Percentiles rank a stretch among this genome's conserved stretches.
These are phyloP conservation scores for Spergularia marina DNA, from an alignment of 148 eudicot genomes.

Conservation along the genomic window DNA sequence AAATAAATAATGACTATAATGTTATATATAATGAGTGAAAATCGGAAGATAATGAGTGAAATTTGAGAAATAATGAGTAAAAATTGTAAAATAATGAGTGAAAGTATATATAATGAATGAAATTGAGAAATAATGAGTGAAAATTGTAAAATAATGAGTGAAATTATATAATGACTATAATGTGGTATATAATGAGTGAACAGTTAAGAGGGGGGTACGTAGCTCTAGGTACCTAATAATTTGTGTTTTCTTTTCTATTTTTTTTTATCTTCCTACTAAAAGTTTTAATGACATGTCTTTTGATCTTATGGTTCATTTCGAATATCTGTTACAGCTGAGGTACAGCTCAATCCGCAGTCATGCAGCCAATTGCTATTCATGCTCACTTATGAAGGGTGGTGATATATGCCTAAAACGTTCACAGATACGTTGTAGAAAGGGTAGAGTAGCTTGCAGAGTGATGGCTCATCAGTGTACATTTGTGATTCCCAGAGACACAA, in stretches of 20 bases:
- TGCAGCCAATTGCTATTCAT: conserved; percentile 21
- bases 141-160: too few relatives aligned
- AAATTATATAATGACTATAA: too few relatives aligned
- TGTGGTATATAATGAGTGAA: too few relatives aligned
- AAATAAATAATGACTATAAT: too few relatives aligned
- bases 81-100: too few relatives aligned
- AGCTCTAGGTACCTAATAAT: too few relatives aligned
- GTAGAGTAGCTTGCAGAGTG: conserved; percentile 30
- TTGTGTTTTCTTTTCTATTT: background rate
- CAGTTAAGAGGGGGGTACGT: too few relatives aligned
- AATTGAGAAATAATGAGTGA: too few relatives aligned
- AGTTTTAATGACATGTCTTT: background rate
- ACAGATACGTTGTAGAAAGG: conserved; percentile 35
- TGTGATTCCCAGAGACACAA: conserved; percentile 25
- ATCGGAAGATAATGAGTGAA: too few relatives aligned
- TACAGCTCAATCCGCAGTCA: conserved; percentile 23
- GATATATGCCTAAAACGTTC: conserved; percentile 33
- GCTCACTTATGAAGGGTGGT: conserved; percentile 11
- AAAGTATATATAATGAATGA: too few relatives aligned
- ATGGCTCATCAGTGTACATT: conserved; percentile 28
- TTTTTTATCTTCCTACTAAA: background rate
- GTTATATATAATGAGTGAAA: too few relatives aligned
- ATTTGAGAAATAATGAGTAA: too few relatives aligned
- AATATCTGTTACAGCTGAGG: conserved; percentile 22
- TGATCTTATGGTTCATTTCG: conserved; percentile 14